Evolutionary conservation across 768 basidiomycete genomes (phyloP).

Genomic region (Tulasnella sp.): DNA sequence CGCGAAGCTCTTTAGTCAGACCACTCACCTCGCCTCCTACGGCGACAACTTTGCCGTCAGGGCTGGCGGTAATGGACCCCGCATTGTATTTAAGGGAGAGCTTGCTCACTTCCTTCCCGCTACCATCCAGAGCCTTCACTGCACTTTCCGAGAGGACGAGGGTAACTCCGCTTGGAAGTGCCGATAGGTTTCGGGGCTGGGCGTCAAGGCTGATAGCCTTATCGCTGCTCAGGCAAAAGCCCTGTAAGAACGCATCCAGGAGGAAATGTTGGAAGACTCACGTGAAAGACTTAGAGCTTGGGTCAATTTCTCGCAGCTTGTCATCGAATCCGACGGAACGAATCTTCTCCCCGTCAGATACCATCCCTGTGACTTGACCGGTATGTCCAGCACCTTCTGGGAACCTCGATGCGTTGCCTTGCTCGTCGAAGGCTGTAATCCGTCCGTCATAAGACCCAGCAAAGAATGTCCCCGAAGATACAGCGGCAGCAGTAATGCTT

Average conservation of each 20-base stretch:
- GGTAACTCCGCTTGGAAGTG: constrained; percentile 53
- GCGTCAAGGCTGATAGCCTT: constrained; percentile 27
- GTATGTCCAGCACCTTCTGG: constrained; percentile 45
- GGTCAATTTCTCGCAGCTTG: constrained; percentile 55
- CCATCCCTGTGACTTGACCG: constrained; percentile 57
- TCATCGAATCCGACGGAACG: constrained; percentile 81
- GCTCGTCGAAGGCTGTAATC: constrained; percentile 38
- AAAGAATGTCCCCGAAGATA: constrained; percentile 52
- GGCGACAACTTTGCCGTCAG: constrained; percentile 41
- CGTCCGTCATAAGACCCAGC: constrained; percentile 77
- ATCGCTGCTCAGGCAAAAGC: neutral
- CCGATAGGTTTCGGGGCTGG: constrained; percentile 39
- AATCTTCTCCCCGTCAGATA: constrained; percentile 42
- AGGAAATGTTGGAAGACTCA: constrained; percentile 25
- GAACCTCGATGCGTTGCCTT: constrained; percentile 37
- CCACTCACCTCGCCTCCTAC: constrained; percentile 66
- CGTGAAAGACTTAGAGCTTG: constrained; percentile 40
- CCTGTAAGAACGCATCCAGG: neutral
- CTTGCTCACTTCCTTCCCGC: constrained; percentile 59
- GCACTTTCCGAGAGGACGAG: constrained; percentile 44
- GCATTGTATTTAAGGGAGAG: constrained; percentile 47
- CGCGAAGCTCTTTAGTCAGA: constrained; percentile 13
- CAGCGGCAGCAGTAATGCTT: constrained; percentile 58
- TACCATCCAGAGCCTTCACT: constrained; percentile 53
- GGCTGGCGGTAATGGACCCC: constrained; percentile 48